These are phyloP conservation scores for Batkoa obscura DNA, from an alignment of 371 early-diverging fungal species.

Conservation along the genomic window DNA sequence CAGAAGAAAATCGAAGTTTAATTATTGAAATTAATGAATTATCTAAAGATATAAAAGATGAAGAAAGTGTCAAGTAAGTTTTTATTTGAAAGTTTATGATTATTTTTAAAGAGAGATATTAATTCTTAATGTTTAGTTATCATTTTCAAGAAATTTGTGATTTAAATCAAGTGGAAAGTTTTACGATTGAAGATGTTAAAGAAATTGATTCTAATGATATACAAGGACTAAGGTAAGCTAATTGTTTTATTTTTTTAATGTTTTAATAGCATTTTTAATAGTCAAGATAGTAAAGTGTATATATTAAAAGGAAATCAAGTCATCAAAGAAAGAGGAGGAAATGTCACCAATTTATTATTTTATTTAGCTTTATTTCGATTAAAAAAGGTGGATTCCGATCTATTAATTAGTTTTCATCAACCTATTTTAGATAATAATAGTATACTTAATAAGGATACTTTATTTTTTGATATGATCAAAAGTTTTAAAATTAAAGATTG, in stretches of 20 bases:
- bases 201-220: neutral
- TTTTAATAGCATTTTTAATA: neutral
- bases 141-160: conserved; percentile 4
- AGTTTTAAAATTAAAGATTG: neutral
- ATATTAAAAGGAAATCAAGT: neutral
- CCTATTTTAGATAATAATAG: neutral
- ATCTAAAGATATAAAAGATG: neutral
- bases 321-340: neutral
- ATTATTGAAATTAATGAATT: neutral
- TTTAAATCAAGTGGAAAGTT: neutral
- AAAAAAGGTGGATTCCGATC: neutral
- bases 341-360: neutral
- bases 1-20: neutral
- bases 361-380: neutral
- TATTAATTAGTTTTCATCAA: neutral
- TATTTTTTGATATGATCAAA: neutral
- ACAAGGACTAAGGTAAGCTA: neutral
- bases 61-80: neutral
- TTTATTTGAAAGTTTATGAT: no score
- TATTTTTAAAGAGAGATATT: neutral
- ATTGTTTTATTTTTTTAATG: neutral
- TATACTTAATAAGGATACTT: neutral
- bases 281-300: neutral
- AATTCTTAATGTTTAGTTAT: neutral
- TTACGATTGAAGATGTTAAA: neutral